These are phyloP conservation scores for Fereydounia khargensis DNA, from an alignment of 1,284 basidiomycete species.

Conservation along the genomic window DNA sequence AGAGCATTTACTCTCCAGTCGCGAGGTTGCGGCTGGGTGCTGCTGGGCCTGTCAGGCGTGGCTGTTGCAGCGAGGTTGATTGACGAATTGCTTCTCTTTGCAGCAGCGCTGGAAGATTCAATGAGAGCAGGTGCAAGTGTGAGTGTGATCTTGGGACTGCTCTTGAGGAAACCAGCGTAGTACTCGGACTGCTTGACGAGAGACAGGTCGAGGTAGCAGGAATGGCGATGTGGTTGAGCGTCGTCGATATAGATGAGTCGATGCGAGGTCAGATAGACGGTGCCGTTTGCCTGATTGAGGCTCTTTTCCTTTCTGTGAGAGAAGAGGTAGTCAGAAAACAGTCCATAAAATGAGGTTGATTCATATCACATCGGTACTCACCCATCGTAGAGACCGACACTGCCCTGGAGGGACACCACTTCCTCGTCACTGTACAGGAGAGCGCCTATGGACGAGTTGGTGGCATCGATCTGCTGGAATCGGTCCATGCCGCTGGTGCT, in stretches of 20 bases:
- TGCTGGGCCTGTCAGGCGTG: too few species aligned
- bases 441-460: constrained; percentile 42
- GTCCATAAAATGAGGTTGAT: too few species aligned
- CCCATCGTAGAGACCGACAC: constrained; percentile 53
- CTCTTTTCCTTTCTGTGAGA: constrained; percentile 82
- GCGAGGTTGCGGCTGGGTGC: constrained; percentile 16
- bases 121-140: too few species aligned
- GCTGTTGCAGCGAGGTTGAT: too few species aligned
- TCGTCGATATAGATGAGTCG: constrained; percentile 78
- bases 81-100: too few species aligned
- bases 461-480: constrained; percentile 43
- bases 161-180: constrained; percentile 88
- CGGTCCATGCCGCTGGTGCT: constrained; percentile 45
- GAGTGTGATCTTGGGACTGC: constrained; percentile 85
- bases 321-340: too few species aligned
- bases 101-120: too few species aligned
- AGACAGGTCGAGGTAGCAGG: constrained; percentile 63
- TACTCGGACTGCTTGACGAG: constrained; percentile 76
- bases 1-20: constrained; percentile 25
- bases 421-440: constrained; percentile 44
- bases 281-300: constrained; percentile 70
- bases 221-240: constrained; percentile 60
- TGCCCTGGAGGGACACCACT: constrained; percentile 39
- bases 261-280: constrained; percentile 76
- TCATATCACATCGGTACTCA: too few species aligned